Conservation (phyloP, 148 eudicot species). For the Chenopodium berlandieri region DNA sequence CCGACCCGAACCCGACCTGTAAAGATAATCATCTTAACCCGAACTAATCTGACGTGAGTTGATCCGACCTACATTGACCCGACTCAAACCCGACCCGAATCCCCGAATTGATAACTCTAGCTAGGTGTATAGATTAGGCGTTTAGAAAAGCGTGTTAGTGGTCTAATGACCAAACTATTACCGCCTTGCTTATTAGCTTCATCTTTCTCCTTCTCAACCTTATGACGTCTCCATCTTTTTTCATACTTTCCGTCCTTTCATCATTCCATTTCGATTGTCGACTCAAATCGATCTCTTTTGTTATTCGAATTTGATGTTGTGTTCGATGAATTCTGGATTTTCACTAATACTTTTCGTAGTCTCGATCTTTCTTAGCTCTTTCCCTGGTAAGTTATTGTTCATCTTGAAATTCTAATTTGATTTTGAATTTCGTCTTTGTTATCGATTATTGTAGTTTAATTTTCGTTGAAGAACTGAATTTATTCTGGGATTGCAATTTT, state of each 20-base stretch:
- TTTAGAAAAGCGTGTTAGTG: neutral
- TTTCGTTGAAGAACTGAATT: too few relatives aligned
- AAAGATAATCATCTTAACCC: too few relatives aligned
- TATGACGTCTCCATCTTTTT: neutral
- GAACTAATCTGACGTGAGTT: too few relatives aligned
- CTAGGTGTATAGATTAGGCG: too few relatives aligned
- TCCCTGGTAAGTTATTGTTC: constrained; percentile 34
- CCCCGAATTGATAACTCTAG: too few relatives aligned
- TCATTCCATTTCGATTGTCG: neutral
- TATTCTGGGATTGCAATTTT: neutral
- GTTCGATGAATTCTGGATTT: constrained; percentile 32
- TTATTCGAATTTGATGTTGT: constrained; percentile 15
- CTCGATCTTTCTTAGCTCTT: constrained; percentile 38
- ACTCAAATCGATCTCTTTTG: neutral
- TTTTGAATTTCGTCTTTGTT: neutral
- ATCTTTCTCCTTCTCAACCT: neutral
- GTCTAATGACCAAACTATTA: neutral
- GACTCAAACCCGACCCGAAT: too few relatives aligned
- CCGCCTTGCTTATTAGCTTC: neutral
- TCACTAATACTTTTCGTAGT: constrained; percentile 6
- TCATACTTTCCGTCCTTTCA: neutral
- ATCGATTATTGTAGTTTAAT: too few relatives aligned
- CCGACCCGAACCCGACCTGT: too few relatives aligned
- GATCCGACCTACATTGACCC: too few relatives aligned
- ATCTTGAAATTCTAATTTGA: neutral